Percentiles rank a stretch among this genome's conserved stretches.
phyloP scores from a whole-genome alignment of 2,329 filamentous ascomycete genomes.

The Calonectria leucothoes region DNA sequence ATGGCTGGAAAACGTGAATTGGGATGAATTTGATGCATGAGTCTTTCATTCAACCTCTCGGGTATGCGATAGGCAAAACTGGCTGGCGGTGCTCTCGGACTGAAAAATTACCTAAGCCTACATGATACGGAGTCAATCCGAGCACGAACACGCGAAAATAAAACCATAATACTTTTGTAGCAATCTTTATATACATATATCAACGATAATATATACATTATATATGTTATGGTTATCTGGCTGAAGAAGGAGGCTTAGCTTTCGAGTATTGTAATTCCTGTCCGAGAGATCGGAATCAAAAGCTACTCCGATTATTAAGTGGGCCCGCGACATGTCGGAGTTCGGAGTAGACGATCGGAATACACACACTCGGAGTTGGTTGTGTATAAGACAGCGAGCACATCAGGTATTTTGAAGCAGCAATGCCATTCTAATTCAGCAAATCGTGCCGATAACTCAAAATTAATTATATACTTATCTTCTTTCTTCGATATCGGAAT shows the following conservation, averaged over 20 bases:
- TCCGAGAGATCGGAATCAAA: background rate
- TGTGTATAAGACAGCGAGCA: background rate
- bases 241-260: background rate
- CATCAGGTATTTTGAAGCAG: background rate
- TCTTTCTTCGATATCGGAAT: background rate
- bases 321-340: too few relatives aligned
- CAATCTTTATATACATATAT: too few relatives aligned
- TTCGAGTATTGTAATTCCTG: background rate
- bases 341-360: background rate
- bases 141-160: too few relatives aligned
- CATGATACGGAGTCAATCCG: background rate
- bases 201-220: background rate
- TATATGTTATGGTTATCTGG: background rate
- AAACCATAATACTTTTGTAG: background rate
- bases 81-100: background rate
- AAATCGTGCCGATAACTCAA: background rate
- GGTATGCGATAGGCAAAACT: background rate
- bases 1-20: slow-evolving; percentile 11
- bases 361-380: background rate
- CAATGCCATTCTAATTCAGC: background rate
- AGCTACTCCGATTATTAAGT: background rate
- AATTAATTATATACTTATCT: background rate
- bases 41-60: background rate
- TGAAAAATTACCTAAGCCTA: background rate
- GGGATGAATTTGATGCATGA: background rate